Percentiles rank a stretch among this genome's conserved stretches.
These are phyloP conservation scores for Deinandra increscens DNA, from an alignment of 129 eudicot species.

Conservation along the genomic window DNA sequence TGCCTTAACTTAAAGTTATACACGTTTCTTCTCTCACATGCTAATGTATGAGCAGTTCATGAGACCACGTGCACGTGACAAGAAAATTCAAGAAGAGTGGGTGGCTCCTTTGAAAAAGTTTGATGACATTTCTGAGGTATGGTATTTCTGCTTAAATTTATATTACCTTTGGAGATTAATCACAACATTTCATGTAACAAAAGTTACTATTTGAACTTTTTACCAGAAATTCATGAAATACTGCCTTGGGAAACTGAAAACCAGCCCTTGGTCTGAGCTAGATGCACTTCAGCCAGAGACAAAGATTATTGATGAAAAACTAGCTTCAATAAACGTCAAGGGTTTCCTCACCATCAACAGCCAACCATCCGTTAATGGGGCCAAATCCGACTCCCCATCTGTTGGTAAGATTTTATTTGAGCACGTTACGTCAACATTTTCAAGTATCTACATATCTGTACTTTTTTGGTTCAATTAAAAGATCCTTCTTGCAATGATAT, in stretches of 20 bases:
- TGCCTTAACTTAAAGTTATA: not conserved
- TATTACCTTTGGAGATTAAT: not conserved
- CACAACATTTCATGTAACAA: conserved; percentile 2
- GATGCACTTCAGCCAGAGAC: conserved; percentile 98
- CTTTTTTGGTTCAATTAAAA: not conserved
- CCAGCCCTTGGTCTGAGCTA: conserved; percentile 93
- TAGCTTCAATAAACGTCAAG: conserved; percentile 62
- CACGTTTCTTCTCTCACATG: conserved; percentile 14
- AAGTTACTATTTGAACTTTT: conserved; percentile 1
- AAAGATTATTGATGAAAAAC: conserved; percentile 70
- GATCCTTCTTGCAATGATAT: not conserved
- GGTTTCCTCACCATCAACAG: conserved; percentile 93
- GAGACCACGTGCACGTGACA: conserved; percentile 89
- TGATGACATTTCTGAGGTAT: conserved; percentile 85
- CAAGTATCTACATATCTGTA: not conserved
- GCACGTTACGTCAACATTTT: not conserved
- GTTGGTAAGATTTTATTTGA: conserved; percentile 59
- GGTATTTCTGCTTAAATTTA: conserved; percentile 1
- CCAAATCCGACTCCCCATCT: conserved; percentile 68
- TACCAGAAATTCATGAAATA: conserved; percentile 70
- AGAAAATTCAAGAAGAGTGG: conserved; percentile 91
- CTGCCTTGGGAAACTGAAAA: conserved; percentile 85
- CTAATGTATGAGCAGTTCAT: conserved; percentile 59
- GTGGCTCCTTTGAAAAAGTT: conserved; percentile 67
- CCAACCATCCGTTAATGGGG: conserved; percentile 94